phyloP scores from a whole-genome alignment of 306 rosid genomes.

The Quercus agrifolia region DNA sequence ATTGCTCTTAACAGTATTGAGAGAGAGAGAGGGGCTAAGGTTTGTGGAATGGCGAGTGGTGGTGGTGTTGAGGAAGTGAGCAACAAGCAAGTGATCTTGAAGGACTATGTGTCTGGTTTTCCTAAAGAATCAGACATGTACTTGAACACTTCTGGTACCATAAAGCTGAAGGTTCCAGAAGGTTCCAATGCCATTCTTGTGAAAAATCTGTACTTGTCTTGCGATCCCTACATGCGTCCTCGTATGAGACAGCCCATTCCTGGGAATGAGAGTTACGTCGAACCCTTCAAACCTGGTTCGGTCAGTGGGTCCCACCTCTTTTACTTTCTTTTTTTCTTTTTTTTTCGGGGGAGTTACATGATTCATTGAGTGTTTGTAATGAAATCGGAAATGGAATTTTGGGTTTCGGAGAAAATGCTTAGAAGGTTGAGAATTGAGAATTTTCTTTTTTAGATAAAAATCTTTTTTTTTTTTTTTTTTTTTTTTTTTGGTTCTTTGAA shows the following conservation, averaged over 20 bases:
- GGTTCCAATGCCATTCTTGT: constrained; percentile 28
- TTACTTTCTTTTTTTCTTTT: not conserved
- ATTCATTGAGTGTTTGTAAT: too few species aligned
- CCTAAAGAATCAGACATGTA: constrained; percentile 41
- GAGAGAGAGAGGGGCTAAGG: not conserved
- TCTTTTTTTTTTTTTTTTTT: too few species aligned
- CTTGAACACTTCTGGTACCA: not conserved
- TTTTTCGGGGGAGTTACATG: not conserved
- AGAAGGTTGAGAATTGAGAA: too few species aligned
- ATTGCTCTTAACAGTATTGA: too few species aligned
- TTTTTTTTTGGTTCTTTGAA: too few species aligned
- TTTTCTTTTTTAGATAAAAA: too few species aligned
- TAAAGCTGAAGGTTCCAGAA: constrained; percentile 27
- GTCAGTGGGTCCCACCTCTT: not conserved
- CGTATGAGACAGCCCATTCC: constrained; percentile 15
- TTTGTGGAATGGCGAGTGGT: constrained; percentile 18
- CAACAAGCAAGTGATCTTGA: constrained; percentile 39
- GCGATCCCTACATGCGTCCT: constrained; percentile 44
- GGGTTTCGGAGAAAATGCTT: too few species aligned
- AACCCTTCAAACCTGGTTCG: constrained; percentile 18
- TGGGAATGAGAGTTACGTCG: not conserved
- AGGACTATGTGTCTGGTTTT: constrained; percentile 25
- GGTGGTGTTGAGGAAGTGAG: constrained; percentile 14
- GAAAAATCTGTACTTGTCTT: constrained; percentile 47
- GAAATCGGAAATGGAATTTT: too few species aligned